phyloP scores from a whole-genome alignment of 768 basidiomycete genomes.

The Psilocybe cyanescens region DNA sequence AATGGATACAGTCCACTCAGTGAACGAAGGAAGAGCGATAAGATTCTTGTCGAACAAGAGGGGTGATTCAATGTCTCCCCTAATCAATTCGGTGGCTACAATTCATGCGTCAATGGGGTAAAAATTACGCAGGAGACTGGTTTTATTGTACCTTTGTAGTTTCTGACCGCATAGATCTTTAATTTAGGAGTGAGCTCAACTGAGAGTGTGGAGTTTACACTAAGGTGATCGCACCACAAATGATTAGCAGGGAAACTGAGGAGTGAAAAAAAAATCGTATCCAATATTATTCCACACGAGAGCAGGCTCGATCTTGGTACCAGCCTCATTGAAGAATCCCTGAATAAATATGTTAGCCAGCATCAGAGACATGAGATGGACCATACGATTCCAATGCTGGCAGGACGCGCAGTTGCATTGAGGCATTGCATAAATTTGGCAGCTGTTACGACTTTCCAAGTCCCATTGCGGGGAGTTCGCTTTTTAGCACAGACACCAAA shows the following conservation, averaged over 20 bases:
- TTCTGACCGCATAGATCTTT: not conserved
- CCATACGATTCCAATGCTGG: too few species aligned
- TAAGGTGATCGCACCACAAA: too few species aligned
- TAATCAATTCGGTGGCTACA: not conserved
- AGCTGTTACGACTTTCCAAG: too few species aligned
- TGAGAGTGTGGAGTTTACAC: not conserved
- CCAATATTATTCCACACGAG: not conserved
- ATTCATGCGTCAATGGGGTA: too few species aligned
- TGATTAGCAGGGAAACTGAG: not conserved
- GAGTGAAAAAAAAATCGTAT: not conserved
- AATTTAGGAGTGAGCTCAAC: not conserved
- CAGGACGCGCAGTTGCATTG: too few species aligned
- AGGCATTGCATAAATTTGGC: too few species aligned
- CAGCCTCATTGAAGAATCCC: not conserved
- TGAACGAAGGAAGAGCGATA: not conserved
- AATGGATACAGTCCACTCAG: not conserved
- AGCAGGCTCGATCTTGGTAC: not conserved
- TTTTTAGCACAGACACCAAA: too few species aligned
- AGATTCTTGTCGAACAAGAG: not conserved
- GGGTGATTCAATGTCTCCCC: not conserved
- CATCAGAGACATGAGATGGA: too few species aligned
- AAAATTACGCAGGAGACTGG: too few species aligned
- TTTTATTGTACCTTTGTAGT: not conserved
- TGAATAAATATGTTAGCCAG: too few species aligned
- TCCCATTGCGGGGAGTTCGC: too few species aligned